Conservation (phyloP, 2,329 filamentous ascomycete species). For the Fusarium sulawesiense region DNA sequence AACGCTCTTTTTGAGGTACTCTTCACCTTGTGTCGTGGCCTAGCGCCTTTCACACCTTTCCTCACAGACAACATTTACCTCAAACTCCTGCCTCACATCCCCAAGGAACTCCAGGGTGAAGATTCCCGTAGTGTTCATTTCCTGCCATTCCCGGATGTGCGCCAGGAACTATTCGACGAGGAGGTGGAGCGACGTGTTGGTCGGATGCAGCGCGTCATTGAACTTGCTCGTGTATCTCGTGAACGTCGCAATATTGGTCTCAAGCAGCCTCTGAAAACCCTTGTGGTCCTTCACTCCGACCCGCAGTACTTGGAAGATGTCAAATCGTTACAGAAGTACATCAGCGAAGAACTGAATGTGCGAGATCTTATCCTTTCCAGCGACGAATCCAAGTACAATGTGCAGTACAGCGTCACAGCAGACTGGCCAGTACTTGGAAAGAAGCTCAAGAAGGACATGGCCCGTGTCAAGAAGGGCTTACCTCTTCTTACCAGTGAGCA, state of each 20-base stretch:
- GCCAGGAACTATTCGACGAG: constrained; percentile 87
- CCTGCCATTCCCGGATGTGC: constrained; percentile 87
- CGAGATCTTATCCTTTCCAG: constrained; percentile 84
- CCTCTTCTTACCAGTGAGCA: constrained; percentile 82
- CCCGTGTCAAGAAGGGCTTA: constrained; percentile 90
- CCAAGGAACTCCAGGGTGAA: constrained; percentile 72
- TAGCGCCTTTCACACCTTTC: constrained; percentile 96
- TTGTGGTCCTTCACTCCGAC: constrained; percentile 89
- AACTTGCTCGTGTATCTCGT: constrained; percentile 85
- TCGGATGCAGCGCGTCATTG: constrained; percentile 96
- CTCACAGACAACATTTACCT: constrained; percentile 94
- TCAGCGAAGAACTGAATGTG: constrained; percentile 91
- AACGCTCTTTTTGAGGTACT: constrained; percentile 96
- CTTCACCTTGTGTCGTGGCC: constrained; percentile 85
- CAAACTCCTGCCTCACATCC: constrained; percentile 84
- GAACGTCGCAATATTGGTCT: constrained; percentile 86
- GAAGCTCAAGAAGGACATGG: constrained; percentile 96
- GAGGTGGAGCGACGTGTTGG: constrained; percentile 86
- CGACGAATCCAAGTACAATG: constrained; percentile 91
- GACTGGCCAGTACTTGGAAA: constrained; percentile 96
- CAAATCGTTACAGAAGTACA: constrained; percentile 85
- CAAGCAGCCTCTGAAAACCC: constrained; percentile 89
- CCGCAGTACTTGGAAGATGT: constrained; percentile 87
- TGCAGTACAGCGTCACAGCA: constrained; percentile 88
- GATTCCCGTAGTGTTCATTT: constrained; percentile 93